Evolutionary conservation across 2,329 filamentous ascomycete species (phyloP).

Genomic region (Aspergillus cejpii): DNA sequence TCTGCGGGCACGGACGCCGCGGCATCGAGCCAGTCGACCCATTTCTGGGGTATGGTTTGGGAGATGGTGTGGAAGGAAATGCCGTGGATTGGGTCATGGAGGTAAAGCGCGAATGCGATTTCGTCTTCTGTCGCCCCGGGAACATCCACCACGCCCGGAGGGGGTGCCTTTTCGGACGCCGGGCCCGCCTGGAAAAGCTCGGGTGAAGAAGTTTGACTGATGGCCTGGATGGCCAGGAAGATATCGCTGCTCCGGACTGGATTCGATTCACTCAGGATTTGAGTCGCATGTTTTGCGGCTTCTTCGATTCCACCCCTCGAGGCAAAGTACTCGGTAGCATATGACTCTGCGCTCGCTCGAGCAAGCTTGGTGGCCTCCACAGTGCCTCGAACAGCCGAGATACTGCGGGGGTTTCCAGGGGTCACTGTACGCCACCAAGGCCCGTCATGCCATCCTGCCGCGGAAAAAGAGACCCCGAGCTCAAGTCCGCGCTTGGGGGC

Average conservation of each 20-base stretch:
- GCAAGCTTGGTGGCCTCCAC: constrained; percentile 86
- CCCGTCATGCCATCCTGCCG: constrained; percentile 74
- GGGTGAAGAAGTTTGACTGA: constrained; percentile 58
- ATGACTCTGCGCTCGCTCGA: constrained; percentile 79
- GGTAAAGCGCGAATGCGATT: constrained; percentile 70
- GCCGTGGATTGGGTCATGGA: constrained; percentile 79
- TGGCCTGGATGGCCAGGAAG: constrained; percentile 89
- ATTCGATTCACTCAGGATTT: constrained; percentile 74
- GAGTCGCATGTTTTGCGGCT: constrained; percentile 70
- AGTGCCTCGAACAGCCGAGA: constrained; percentile 72
- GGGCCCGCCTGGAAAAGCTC: constrained; percentile 61
- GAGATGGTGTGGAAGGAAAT: constrained; percentile 80
- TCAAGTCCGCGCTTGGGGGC: constrained; percentile 58
- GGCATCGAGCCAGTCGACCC: constrained; percentile 87
- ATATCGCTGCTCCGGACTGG: constrained; percentile 89
- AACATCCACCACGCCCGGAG: constrained; percentile 32
- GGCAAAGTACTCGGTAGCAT: constrained; percentile 77
- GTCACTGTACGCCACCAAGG: constrained; percentile 76
- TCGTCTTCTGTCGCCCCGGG: constrained; percentile 48
- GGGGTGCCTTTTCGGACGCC: constrained; percentile 32
- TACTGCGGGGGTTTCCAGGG: constrained; percentile 61
- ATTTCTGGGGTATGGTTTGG: constrained; percentile 74
- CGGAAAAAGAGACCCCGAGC: constrained; percentile 25
- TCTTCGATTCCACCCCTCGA: constrained; percentile 70
- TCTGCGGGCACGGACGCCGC: constrained; percentile 41